These are phyloP conservation scores for Penicillium parvum DNA, from an alignment of 495 filamentous ascomycete genomes.

Conservation along the genomic window DNA sequence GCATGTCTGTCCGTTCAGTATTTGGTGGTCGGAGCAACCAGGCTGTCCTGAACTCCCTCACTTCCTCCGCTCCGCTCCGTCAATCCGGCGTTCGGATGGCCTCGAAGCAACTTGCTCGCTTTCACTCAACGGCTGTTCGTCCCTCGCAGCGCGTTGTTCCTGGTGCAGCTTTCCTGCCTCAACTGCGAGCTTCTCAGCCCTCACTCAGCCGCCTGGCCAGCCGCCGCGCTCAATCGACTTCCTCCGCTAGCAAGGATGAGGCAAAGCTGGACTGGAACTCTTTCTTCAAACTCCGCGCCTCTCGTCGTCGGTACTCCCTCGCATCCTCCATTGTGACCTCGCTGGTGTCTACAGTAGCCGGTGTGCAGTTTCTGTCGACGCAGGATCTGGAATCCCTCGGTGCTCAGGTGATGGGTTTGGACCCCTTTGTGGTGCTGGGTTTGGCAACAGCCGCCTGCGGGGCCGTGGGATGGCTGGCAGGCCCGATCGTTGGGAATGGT, in stretches of 20 bases:
- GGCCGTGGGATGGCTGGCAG: conserved; percentile 78
- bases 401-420: conserved; percentile 66
- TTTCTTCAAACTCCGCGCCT: conserved; percentile 85
- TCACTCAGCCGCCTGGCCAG: conserved; percentile 31
- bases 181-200: conserved; percentile 17
- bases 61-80: conserved; percentile 9
- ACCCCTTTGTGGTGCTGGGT: conserved; percentile 81
- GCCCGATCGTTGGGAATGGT: conserved; percentile 71
- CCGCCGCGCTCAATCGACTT: conserved; percentile 35
- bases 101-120: conserved; percentile 17
- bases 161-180: conserved; percentile 17
- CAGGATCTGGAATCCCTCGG: conserved; percentile 65
- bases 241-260: conserved; percentile 21
- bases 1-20: conserved; percentile 30
- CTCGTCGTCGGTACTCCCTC: conserved; percentile 77
- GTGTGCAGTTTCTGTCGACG: conserved; percentile 58
- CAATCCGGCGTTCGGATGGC: conserved; percentile 10
- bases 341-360: conserved; percentile 50
- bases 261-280: conserved; percentile 78
- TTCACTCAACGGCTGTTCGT: conserved; percentile 16
- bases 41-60: conserved; percentile 19
- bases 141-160: conserved; percentile 9
- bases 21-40: conserved; percentile 24
- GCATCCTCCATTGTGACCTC: conserved; percentile 65
- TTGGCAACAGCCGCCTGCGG: conserved; percentile 67